Evolutionary conservation across 2,329 filamentous ascomycete genomes (phyloP).

Genomic region (Pestalotiopsis sp.): DNA sequence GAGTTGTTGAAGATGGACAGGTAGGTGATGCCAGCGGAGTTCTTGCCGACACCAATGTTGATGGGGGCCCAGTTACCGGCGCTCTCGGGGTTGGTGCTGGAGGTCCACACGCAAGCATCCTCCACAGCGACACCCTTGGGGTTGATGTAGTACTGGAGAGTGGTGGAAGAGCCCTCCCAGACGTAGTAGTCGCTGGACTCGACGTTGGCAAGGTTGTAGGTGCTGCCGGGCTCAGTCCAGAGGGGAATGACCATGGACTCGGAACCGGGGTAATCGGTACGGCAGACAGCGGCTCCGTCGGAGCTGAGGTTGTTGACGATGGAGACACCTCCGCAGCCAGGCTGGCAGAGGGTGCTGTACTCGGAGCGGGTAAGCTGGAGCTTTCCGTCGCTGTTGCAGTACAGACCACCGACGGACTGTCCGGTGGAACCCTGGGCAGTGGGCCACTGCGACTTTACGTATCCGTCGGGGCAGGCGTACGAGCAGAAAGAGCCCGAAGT

Average conservation of each 20-base stretch:
- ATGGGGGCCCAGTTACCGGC: constrained; percentile 86
- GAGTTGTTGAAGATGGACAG: constrained; percentile 84
- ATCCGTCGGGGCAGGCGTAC: constrained; percentile 89
- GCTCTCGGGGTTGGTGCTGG: constrained; percentile 48
- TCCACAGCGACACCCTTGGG: constrained; percentile 68
- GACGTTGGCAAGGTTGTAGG: constrained; percentile 73
- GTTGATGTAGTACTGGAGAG: constrained; percentile 95
- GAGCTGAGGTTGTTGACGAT: constrained; percentile 72
- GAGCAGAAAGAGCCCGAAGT: constrained; percentile 75
- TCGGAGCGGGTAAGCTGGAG: constrained; percentile 74
- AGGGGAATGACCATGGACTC: constrained; percentile 87
- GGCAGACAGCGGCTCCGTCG: constrained; percentile 75
- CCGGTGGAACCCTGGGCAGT: constrained; percentile 73
- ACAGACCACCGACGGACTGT: constrained; percentile 86
- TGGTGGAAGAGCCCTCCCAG: constrained; percentile 75
- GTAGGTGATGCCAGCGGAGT: constrained; percentile 67
- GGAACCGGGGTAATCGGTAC: constrained; percentile 93
- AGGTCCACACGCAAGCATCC: constrained; percentile 77
- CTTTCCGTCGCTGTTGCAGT: constrained; percentile 73
- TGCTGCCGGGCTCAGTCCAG: constrained; percentile 60
- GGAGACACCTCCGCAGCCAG: constrained; percentile 69
- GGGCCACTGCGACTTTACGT: constrained; percentile 93
- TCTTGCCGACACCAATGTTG: constrained; percentile 81
- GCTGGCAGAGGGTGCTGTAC: constrained; percentile 74
- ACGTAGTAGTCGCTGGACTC: constrained; percentile 72